Base-by-base conservation (phyloP, 1,284 basidiomycete genomes). In the Ustilago curta region DNA sequence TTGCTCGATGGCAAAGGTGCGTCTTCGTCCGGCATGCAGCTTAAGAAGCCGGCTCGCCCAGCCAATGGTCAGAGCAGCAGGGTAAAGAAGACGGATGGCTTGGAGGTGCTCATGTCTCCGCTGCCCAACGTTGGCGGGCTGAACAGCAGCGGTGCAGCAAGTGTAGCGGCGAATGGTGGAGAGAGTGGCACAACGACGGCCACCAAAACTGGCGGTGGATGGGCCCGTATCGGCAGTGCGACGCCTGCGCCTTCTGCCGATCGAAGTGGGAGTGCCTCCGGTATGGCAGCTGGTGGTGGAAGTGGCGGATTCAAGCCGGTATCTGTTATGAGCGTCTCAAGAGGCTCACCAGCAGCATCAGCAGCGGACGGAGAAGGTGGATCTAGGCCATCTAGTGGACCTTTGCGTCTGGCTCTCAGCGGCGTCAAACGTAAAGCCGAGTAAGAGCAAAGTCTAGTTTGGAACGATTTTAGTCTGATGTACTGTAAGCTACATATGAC, bases 211-310 rank as follows among this genome's bases (percentile, higher is more conserved):
- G 65, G 70, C 14, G 70, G 70, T 32, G 70, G 70, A 31, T 73
- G 70, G 70, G 59, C 70, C 6, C 54, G 65, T 31, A 62, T 73
- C 25, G 65, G 70, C 19, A 73, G 70, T 32, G 70, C 70, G 8
- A 73, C 70, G 1, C 70, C 65, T 11, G 70, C 65, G n/a, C 56
- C 65, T 0, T 4, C 16, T 2, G 29, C 35, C 12, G 16, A 37
- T 37, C 35, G 39, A 1, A 48, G n/a, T 40, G 50, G 25, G 2
- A 48, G 47, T 7, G 37, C 47, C 1, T 12, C 50, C 25, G 32
- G n/a, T 7, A 31, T 27, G 8, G 39, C 32, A 8, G 27, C 45
- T 18, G 21, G 16, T 31, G 45, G 39, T 14, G 39, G 27, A 18
- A 44, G 51, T 21, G 25, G 32, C 14, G 62, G 67, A 0, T 64